phyloP scores from a whole-genome alignment of 1,284 basidiomycete genomes.

The Marasmius tenuissimus region DNA sequence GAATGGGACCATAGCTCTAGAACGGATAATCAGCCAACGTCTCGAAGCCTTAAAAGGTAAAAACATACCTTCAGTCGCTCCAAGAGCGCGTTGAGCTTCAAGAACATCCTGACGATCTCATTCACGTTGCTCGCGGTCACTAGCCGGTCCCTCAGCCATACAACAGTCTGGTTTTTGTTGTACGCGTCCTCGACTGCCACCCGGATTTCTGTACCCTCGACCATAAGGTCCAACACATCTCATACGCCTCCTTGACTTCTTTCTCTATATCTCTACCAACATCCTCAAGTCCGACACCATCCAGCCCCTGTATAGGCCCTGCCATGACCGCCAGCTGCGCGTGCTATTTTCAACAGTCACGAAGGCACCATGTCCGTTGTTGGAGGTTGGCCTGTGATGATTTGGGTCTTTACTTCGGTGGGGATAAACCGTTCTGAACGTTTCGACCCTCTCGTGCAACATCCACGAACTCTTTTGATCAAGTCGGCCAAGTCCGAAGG shows the following conservation, averaged over 20 bases:
- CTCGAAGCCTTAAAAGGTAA: background rate
- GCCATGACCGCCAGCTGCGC: slow-evolving; percentile 61
- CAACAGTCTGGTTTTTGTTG: slow-evolving; percentile 98
- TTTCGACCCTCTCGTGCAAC: too few relatives aligned
- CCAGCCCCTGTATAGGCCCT: slow-evolving; percentile 47
- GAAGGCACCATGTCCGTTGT: too few relatives aligned
- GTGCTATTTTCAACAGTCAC: too few relatives aligned
- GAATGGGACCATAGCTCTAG: slow-evolving; percentile 93
- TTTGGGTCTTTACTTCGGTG: too few relatives aligned
- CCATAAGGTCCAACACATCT: slow-evolving; percentile 92
- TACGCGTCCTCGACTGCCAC: slow-evolving; percentile 95
- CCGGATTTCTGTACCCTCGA: slow-evolving; percentile 97
- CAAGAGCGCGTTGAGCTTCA: slow-evolving; percentile 97
- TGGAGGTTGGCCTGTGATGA: too few relatives aligned
- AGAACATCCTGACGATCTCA: slow-evolving; percentile 99
- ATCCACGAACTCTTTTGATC: too few relatives aligned
- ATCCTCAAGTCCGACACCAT: slow-evolving; percentile 69
- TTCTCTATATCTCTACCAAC: slow-evolving; percentile 96
- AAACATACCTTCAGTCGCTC: slow-evolving; percentile 89
- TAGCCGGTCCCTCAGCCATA: slow-evolving; percentile 85
- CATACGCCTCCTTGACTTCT: slow-evolving; percentile 95
- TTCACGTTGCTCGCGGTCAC: slow-evolving; percentile 97
- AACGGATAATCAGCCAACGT: background rate
- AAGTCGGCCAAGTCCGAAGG: too few relatives aligned
- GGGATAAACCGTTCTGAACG: too few relatives aligned